Base-by-base conservation (phyloP, 2,329 filamentous ascomycete genomes). In the Ophiostoma ips region DNA sequence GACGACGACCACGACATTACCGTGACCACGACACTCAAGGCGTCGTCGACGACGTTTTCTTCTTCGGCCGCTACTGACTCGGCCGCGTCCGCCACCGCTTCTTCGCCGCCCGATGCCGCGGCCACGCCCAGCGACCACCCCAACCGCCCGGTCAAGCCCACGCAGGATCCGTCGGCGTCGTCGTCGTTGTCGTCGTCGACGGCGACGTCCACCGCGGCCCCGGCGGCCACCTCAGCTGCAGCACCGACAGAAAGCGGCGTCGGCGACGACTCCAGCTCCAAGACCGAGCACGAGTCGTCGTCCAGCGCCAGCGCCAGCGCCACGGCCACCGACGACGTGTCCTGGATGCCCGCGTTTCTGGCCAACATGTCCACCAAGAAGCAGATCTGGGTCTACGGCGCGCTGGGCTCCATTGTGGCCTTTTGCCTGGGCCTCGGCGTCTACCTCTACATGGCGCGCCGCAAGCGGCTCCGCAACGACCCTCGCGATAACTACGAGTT, bases 371-470 rank as follows among this genome's bases (percentile, higher is more conserved):
- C 84, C 9, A 87, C 87, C 58, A 79, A 79, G 60, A 95, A 88
- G 0, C 87, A 94, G 62, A 76, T 85, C 53, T 98, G 92, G 92
- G 95, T 98, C 58, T 96, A 81, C 63, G 89, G 87, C 51, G 81
- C 89, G 3, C 68, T 92, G 19, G 79, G 74, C n/a, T 76, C 95
- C 18, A 98, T 98, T 55, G 70, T 84, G 12, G 70, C 84, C 46
- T 98, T 98, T 71, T 89, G 89, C 64, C 67, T 71, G 50, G 85
- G 82, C 3, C 75, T 98, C 0, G 86, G 80, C n/a, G 71, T 81
- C 40, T 95, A 90, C 70, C 77, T 94, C 58, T 87, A 78, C 65
- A 69, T 90, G 51, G 84, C 88, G 40, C 81, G 88, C 28, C 81
- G 85, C 51, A 84, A 82, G 62, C 80, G 84, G 37, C 74, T 87